Evolutionary conservation across 331 rosid genomes (phyloP).

Genomic region (Pyracantha coccinea): DNA sequence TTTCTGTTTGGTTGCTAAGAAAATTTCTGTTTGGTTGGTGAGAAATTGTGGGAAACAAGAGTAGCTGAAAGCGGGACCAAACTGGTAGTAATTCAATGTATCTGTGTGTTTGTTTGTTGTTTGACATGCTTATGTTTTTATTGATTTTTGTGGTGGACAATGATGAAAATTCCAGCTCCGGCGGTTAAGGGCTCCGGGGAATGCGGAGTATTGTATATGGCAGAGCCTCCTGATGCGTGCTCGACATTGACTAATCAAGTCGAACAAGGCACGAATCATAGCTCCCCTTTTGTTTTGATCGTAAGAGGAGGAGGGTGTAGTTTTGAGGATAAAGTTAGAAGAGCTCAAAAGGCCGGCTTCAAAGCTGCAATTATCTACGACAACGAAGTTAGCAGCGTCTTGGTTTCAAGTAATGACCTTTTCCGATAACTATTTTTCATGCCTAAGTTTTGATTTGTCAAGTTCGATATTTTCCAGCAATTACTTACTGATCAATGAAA

Average conservation of each 20-base stretch:
- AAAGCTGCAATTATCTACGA: slow-evolving; percentile 87
- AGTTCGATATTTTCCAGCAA: background rate
- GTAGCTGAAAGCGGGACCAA: background rate
- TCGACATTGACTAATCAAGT: slow-evolving; percentile 51
- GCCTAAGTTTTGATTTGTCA: background rate
- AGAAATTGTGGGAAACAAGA: background rate
- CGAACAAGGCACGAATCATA: slow-evolving; percentile 30
- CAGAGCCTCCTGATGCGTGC: slow-evolving; percentile 93
- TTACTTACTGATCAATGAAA: background rate
- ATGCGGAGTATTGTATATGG: slow-evolving; percentile 62
- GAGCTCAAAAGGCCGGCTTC: slow-evolving; percentile 81
- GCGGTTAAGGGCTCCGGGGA: slow-evolving; percentile 66
- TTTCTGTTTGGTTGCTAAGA: slow-evolving; percentile 8
- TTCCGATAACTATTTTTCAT: background rate
- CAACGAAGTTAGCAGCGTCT: slow-evolving; percentile 49
- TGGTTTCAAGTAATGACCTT: slow-evolving; percentile 79
- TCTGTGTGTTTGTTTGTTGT: background rate
- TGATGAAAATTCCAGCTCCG: slow-evolving; percentile 65
- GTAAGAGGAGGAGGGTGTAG: slow-evolving; percentile 89
- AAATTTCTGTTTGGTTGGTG: slow-evolving; percentile 6
- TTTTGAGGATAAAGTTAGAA: slow-evolving; percentile 92
- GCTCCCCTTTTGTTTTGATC: slow-evolving; percentile 61
- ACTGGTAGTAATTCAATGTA: background rate
- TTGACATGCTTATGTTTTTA: background rate
- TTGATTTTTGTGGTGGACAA: slow-evolving; percentile 9